Base-by-base conservation (phyloP, 495 filamentous ascomycete species). In the Aspergillus incahuasiensis region DNA sequence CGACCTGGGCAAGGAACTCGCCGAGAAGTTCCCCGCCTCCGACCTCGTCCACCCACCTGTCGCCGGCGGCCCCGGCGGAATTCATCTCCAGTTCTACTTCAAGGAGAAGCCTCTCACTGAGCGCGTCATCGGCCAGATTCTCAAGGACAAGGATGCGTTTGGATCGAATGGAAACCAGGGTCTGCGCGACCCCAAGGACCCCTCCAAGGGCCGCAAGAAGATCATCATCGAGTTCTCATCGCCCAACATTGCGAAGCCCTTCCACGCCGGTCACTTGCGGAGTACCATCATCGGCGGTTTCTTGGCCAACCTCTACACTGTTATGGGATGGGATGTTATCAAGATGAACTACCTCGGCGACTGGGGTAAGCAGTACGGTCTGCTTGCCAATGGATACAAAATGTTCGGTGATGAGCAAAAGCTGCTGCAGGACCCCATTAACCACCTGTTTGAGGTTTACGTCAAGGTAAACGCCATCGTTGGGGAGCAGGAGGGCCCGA, bases 61-160 rank as follows among this genome's bases (percentile, higher is more conserved):
- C 12, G 38, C n/a, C 15, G 13, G 15, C 3, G 38, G 32, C 19
- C 70, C 74, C 15, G 63, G 70, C 55, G 86, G 84, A 50, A 78
- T 82, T 44, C 92, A 90, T 63, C 62, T 97, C 13, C 83, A 86
- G 60, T 96, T 97, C 78, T 94, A 87, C 78, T 86, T 87, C 77
- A 86, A 85, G 63, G 70, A 77, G 13, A 65, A 71, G 0, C 78
- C 82, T 24, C 73, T 91, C 34, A 67, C 80, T 47, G 65, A 83
- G 50, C 70, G 82, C 11, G 75, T 92, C 28, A 76, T 94, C 43
- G 75, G 80, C 12, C 77, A 80, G 28, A 85, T 92, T 51, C 75
- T 87, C 22, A 70, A 76, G 34, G 70, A 80, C 46, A 86, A 86
- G 63, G 62, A 68, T 12, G 74, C 78, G 6, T 95, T 81, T 55